Conservation (phyloP, 2,329 filamentous ascomycete genomes). For the Sarocladiaceae sp. region DNA sequence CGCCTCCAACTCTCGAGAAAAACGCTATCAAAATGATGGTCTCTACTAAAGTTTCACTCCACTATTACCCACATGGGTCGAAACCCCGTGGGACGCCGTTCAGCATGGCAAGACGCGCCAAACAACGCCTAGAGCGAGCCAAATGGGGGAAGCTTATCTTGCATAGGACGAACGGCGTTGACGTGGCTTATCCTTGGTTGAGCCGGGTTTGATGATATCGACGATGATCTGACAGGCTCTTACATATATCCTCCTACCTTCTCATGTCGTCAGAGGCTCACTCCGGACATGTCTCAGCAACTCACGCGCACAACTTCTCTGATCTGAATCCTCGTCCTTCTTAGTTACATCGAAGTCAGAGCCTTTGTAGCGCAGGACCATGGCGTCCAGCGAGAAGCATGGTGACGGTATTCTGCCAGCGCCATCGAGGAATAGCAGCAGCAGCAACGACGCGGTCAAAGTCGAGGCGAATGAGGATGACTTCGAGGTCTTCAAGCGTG, state of each 20-base stretch:
- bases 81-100: too few species aligned
- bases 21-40: neutral
- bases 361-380: slow-evolving; percentile 1
- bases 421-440: slow-evolving; percentile 5
- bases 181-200: too few species aligned
- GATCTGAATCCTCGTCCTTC: too few species aligned
- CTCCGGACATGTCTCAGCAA: too few species aligned
- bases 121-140: too few species aligned
- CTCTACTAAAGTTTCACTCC: neutral
- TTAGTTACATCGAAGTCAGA: slow-evolving; percentile 3
- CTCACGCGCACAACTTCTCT: too few species aligned
- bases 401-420: slow-evolving; percentile 6
- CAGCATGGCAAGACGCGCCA: too few species aligned
- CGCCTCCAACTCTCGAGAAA: neutral
- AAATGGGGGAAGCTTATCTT: too few species aligned
- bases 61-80: too few species aligned
- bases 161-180: too few species aligned
- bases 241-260: slow-evolving; percentile 3
- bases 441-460: slow-evolving; percentile 7
- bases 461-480: slow-evolving; percentile 22
- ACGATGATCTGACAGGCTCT: neutral
- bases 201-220: neutral
- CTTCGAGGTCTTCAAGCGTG: slow-evolving; percentile 39
- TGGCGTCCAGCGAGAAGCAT: slow-evolving; percentile 9
- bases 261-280: neutral